Conservation (phyloP, 306 rosid species). For the Alnus glutinosa region DNA sequence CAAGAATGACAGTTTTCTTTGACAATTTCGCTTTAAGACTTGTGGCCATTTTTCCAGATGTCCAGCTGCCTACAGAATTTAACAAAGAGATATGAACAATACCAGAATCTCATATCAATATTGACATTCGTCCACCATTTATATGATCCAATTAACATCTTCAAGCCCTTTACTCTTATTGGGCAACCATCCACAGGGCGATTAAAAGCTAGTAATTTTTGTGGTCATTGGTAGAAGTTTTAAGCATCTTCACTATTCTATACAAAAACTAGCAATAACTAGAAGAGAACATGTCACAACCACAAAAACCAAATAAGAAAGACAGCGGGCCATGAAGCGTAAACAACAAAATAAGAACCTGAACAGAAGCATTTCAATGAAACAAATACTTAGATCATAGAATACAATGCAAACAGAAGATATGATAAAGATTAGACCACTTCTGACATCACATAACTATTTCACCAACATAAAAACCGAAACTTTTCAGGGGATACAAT, state of each 20-base stretch:
- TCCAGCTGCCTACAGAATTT: constrained; percentile 44
- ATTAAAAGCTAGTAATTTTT: background rate
- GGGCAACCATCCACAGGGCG: too few relatives aligned
- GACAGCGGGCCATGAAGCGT: background rate
- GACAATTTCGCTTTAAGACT: constrained; percentile 66
- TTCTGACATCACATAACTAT: background rate
- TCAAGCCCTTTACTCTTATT: too few relatives aligned
- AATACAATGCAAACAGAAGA: constrained; percentile 22
- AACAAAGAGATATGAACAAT: background rate
- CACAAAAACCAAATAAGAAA: background rate
- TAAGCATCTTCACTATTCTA: background rate
- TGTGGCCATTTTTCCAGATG: constrained; percentile 51
- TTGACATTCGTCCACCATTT: too few relatives aligned
- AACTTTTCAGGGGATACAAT: background rate
- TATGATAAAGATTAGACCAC: constrained; percentile 18
- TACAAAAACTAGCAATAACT: constrained; percentile 7
- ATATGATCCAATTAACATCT: too few relatives aligned
- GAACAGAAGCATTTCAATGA: constrained; percentile 15
- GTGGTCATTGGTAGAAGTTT: background rate
- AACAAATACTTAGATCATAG: constrained; percentile 12
- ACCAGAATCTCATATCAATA: too few relatives aligned
- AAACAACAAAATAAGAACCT: constrained; percentile 20
- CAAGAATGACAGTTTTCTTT: constrained; percentile 60
- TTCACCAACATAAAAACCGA: constrained; percentile 18
- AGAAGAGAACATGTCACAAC: background rate